phyloP scores from a whole-genome alignment of 1,284 basidiomycete species.

The Takashimella koratensis region DNA sequence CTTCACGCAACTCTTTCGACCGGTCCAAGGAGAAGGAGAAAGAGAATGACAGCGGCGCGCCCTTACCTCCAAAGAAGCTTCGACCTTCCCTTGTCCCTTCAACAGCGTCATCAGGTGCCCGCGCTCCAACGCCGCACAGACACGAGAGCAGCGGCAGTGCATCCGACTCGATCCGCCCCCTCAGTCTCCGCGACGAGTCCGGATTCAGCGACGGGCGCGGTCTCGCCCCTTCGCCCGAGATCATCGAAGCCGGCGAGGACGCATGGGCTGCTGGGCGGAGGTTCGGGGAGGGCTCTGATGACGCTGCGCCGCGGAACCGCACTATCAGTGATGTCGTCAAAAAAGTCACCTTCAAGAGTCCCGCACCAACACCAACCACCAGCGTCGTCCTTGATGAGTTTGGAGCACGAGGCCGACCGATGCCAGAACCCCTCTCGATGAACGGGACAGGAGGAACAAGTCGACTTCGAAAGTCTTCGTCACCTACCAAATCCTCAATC shows the following conservation, averaged over 20 bases:
- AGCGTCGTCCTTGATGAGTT: conserved; percentile 23
- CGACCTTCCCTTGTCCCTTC: conserved; percentile 6
- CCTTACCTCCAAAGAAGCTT: not conserved
- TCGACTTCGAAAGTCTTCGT: not conserved
- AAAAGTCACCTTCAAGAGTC: conserved; percentile 36
- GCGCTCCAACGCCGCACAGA: not conserved
- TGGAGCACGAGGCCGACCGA: not conserved
- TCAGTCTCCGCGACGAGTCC: not conserved
- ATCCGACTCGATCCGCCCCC: conserved; percentile 1
- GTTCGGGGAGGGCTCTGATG: not conserved
- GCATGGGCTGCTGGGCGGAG: conserved; percentile 3
- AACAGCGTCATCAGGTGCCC: not conserved
- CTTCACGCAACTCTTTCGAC: not conserved
- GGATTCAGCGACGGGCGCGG: not conserved
- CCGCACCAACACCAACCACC: conserved; percentile 30
- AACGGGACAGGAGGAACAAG: conserved; percentile 1
- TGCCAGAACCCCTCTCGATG: not conserved
- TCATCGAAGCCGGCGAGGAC: not conserved
- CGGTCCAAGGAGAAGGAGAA: not conserved
- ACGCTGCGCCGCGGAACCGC: conserved; percentile 6
- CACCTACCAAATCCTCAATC: conserved; percentile 4
- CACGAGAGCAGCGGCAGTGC: not conserved
- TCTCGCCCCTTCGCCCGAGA: not conserved
- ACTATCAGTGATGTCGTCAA: conserved; percentile 22
- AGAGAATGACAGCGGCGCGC: conserved; percentile 5